A percentile compares a stretch with the other conserved stretches of the same genome.
Evolutionary conservation across 2,329 filamentous ascomycete genomes (phyloP).

Genomic region (Ophiostoma sp.): DNA sequence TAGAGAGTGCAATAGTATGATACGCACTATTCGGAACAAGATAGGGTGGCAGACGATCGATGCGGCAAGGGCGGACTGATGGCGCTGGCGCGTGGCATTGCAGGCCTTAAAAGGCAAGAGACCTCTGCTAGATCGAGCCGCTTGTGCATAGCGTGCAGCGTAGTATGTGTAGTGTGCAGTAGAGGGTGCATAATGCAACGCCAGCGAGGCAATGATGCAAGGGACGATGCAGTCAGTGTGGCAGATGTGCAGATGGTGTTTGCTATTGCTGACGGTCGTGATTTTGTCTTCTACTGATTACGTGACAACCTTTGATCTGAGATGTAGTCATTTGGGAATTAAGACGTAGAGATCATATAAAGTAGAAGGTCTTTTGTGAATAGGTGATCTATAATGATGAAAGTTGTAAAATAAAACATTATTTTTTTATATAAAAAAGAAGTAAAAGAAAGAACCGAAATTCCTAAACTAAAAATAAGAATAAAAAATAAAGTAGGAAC

Average conservation of each 20-base stretch:
- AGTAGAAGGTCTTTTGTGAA: too few relatives aligned
- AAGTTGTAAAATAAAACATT: too few relatives aligned
- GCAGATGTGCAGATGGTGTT: background rate
- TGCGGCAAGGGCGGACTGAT: background rate
- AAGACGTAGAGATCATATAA: too few relatives aligned
- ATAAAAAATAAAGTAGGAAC: too few relatives aligned
- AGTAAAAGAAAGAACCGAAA: background rate
- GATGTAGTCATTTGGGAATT: too few relatives aligned
- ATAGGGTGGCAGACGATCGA: background rate
- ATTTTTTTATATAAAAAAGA: background rate
- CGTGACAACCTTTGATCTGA: too few relatives aligned
- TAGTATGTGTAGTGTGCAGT: background rate
- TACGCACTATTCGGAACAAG: too few relatives aligned
- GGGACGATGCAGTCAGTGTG: background rate
- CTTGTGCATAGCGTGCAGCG: background rate
- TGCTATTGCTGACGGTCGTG: background rate
- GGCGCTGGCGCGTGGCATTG: background rate
- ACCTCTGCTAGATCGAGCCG: background rate
- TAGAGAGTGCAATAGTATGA: too few relatives aligned
- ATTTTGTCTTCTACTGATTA: too few relatives aligned
- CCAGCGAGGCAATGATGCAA: background rate
- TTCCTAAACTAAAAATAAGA: background rate
- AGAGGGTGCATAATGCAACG: background rate
- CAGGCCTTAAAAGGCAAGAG: background rate
- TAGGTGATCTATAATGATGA: too few relatives aligned